Evolutionary conservation across 1,139 yeast genomes (phyloP).

Genomic region (Meyerozyma sp.): DNA sequence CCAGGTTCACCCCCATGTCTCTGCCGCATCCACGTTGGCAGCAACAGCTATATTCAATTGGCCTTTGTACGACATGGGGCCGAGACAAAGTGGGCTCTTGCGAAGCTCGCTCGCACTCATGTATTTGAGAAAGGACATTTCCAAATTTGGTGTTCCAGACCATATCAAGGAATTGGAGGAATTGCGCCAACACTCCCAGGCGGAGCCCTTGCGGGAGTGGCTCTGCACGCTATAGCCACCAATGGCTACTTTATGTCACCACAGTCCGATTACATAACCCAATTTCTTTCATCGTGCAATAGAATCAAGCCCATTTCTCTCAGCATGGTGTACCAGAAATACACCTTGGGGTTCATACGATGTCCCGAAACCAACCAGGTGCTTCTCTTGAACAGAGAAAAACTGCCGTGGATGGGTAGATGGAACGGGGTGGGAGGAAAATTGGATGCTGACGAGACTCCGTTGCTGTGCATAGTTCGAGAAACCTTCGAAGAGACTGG

Average conservation of each 20-base stretch:
- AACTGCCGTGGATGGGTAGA: slow-evolving; percentile 48
- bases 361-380: slow-evolving; percentile 12
- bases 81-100: not conserved
- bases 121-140: not conserved
- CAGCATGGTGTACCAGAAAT: slow-evolving; percentile 4
- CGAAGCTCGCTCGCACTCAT: not conserved
- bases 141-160: not conserved
- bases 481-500: slow-evolving; percentile 46
- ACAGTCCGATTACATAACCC: no score
- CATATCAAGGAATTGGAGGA: not conserved
- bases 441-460: slow-evolving; percentile 29
- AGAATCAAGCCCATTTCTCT: no score
- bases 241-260: not conserved
- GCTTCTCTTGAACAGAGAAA: slow-evolving; percentile 37
- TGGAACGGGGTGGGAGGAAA: slow-evolving; percentile 53
- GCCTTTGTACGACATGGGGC: not conserved
- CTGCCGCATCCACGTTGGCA: slow-evolving; percentile 14
- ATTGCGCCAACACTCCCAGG: not conserved
- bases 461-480: slow-evolving; percentile 35
- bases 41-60: slow-evolving; percentile 13
- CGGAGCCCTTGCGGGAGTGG: not conserved
- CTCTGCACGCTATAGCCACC: not conserved
- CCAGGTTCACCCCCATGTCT: slow-evolving; percentile 10
- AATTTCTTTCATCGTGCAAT: not conserved
- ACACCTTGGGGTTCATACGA: slow-evolving; percentile 12